These are phyloP conservation scores for Phytophthora europaea DNA, from an alignment of 352 stramenopile species.

Conservation along the genomic window DNA sequence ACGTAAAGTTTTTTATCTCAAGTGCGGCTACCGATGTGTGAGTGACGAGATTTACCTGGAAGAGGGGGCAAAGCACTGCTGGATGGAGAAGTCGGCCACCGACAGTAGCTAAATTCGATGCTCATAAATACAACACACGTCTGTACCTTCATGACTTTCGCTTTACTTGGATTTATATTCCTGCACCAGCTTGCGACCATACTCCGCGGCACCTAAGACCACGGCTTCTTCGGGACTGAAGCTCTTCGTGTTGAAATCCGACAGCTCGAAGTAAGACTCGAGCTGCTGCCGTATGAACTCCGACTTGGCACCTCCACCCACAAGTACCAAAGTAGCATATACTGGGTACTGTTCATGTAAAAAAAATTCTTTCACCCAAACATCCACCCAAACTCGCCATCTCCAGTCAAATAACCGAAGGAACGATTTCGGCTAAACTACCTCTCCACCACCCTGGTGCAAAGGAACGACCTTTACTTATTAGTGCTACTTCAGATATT, in stretches of 20 bases:
- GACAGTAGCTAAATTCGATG: neutral
- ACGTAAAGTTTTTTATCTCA: conserved; percentile 76
- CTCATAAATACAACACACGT: neutral
- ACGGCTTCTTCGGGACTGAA: conserved; percentile 73
- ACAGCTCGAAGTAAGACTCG: conserved; percentile 57
- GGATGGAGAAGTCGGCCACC: conserved; percentile 51
- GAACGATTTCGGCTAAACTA: too few species aligned
- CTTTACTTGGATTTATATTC: conserved; percentile 31
- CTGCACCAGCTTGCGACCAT: conserved; percentile 53
- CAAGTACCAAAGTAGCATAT: too few species aligned
- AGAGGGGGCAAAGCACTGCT: conserved; percentile 64
- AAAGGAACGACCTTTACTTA: too few species aligned
- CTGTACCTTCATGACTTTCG: conserved; percentile 2
- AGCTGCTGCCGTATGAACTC: conserved; percentile 62
- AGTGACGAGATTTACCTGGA: conserved; percentile 69
- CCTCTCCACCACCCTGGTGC: too few species aligned
- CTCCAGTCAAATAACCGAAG: too few species aligned
- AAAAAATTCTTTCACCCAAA: too few species aligned
- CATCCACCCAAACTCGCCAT: too few species aligned
- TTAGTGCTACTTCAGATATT: too few species aligned
- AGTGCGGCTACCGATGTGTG: conserved; percentile 64
- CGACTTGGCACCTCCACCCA: conserved; percentile 65
- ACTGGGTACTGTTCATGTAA: too few species aligned
- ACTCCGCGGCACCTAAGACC: conserved; percentile 67
- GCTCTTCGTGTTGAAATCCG: conserved; percentile 58